phyloP scores from a whole-genome alignment of 2,329 filamentous ascomycete genomes.

The Colletotrichum sp. region DNA sequence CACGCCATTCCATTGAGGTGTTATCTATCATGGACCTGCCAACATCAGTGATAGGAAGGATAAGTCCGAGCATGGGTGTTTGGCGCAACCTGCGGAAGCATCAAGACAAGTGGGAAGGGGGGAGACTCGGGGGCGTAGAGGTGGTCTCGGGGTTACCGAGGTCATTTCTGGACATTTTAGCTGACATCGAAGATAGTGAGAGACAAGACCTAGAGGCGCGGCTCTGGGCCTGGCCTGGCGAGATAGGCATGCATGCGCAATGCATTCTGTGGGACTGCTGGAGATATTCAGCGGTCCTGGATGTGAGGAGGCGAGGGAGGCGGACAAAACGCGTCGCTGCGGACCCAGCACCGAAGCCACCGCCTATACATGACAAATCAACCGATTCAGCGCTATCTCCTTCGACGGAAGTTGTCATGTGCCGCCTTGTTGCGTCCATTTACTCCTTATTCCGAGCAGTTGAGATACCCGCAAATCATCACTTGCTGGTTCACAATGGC shows the following conservation, averaged over 20 bases:
- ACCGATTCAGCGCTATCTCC: not conserved
- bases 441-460: slow-evolving; percentile 25
- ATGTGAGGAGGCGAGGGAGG: slow-evolving; percentile 24
- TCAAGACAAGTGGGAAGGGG: slow-evolving; percentile 14
- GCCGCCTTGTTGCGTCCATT: slow-evolving; percentile 26
- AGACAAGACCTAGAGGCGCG: slow-evolving; percentile 19
- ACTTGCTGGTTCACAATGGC: slow-evolving; percentile 27
- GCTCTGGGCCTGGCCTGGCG: slow-evolving; percentile 27
- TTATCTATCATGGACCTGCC: slow-evolving; percentile 23
- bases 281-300: slow-evolving; percentile 27
- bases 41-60: slow-evolving; percentile 15
- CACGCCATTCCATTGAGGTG: slow-evolving; percentile 15
- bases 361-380: not conserved
- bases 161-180: slow-evolving; percentile 29
- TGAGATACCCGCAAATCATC: slow-evolving; percentile 17
- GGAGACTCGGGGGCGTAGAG: slow-evolving; percentile 27
- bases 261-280: slow-evolving; percentile 33
- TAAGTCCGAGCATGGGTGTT: slow-evolving; percentile 13
- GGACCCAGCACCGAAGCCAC: not conserved
- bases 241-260: slow-evolving; percentile 28
- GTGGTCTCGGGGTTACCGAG: slow-evolving; percentile 30
- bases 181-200: slow-evolving; percentile 13
- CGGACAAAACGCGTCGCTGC: not conserved
- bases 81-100: slow-evolving; percentile 13
- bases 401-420: slow-evolving; percentile 24